Evolutionary conservation across 345 rosid species (phyloP).

Genomic region (Brassica cretica): DNA sequence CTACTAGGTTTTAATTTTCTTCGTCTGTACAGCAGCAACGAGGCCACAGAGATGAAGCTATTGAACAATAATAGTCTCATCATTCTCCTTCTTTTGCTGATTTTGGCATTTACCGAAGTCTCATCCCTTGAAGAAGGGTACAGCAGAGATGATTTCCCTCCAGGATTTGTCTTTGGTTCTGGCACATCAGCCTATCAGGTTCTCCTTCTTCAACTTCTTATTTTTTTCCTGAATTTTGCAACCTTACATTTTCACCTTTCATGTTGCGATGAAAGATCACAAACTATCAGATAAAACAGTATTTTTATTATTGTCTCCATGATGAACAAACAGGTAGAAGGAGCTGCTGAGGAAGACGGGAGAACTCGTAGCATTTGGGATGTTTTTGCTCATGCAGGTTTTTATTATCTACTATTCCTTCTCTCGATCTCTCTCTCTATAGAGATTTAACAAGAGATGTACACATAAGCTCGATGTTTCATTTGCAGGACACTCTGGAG

Average conservation of each 20-base stretch:
- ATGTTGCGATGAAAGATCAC: not conserved
- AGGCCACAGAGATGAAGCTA: conserved; percentile 16
- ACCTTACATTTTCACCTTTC: not conserved
- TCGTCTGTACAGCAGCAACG: not conserved
- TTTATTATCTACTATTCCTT: not conserved
- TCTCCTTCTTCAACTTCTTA: not conserved
- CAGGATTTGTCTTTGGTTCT: conserved; percentile 60
- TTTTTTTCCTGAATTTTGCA: not conserved
- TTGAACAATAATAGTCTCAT: conserved; percentile 21
- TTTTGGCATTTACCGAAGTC: conserved; percentile 7
- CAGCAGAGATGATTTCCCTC: conserved; percentile 56
- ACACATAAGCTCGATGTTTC: not conserved
- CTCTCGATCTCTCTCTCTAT: not conserved
- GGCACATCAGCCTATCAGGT: conserved; percentile 65
- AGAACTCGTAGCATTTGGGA: conserved; percentile 67
- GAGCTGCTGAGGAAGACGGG: conserved; percentile 65
- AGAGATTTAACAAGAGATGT: not conserved
- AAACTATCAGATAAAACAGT: not conserved
- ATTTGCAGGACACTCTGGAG: conserved; percentile 42
- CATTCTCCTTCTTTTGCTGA: conserved; percentile 30
- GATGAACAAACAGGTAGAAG: conserved; percentile 49
- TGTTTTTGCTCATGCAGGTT: conserved; percentile 50
- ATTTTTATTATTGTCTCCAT: not conserved
- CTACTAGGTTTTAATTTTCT: not conserved
- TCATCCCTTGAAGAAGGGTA: conserved; percentile 39